Conservation (phyloP, 345 rosid genomes). For the Populus davidiana region DNA sequence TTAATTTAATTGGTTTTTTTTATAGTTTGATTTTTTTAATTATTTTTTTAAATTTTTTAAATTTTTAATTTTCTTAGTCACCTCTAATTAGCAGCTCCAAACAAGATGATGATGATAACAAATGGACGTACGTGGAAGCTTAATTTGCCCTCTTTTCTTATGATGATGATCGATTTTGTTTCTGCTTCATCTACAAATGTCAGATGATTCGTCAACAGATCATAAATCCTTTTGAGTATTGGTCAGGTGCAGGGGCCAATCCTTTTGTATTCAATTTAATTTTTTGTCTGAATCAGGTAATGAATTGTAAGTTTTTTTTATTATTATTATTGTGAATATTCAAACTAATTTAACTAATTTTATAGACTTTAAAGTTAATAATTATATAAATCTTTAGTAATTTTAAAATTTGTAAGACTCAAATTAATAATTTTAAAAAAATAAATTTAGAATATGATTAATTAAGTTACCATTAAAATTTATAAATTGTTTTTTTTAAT, state of each 20-base stretch:
- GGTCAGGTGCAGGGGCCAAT: too few relatives aligned
- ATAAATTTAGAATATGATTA: fast-evolving
- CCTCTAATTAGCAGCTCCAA: neutral
- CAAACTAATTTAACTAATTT: too few relatives aligned
- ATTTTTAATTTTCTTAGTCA: too few relatives aligned
- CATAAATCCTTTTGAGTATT: neutral
- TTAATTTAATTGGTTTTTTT: too few relatives aligned
- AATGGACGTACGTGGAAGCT: neutral
- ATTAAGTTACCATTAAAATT: fast-evolving
- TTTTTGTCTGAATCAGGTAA: too few relatives aligned
- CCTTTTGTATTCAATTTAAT: too few relatives aligned
- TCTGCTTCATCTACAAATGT: neutral
- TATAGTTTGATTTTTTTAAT: too few relatives aligned
- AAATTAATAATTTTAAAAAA: fast-evolving
- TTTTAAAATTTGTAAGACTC: fast-evolving
- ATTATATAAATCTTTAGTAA: fast-evolving
- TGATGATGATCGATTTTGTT: neutral
- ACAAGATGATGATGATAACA: neutral
- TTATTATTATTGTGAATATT: too few relatives aligned
- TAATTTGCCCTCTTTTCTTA: neutral
- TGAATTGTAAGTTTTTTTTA: too few relatives aligned
- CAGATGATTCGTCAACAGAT: neutral
- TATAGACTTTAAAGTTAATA: fast-evolving
- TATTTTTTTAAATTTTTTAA: too few relatives aligned
- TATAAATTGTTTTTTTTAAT: too few relatives aligned